Conservation (phyloP, 768 basidiomycete species). For the Krasilnikovozyma curviuscula region DNA sequence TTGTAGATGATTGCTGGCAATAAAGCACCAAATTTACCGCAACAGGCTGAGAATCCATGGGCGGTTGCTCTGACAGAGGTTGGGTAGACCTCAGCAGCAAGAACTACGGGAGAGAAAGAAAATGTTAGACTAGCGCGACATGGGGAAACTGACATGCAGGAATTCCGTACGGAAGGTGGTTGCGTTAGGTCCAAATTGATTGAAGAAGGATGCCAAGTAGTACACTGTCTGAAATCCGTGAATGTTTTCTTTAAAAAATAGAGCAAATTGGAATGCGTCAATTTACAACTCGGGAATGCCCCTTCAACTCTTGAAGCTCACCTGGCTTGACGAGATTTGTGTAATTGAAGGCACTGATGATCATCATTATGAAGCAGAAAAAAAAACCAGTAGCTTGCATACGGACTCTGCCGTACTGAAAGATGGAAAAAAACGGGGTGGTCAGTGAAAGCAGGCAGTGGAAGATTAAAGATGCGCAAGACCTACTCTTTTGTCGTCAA, state of each 20-base stretch:
- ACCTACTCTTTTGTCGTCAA: slow-evolving; percentile 26
- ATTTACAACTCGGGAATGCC: too few relatives aligned
- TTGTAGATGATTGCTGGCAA: slow-evolving; percentile 28
- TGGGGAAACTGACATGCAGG: too few relatives aligned
- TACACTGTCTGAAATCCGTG: slow-evolving; percentile 28
- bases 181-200: slow-evolving; percentile 26
- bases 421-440: slow-evolving; percentile 4
- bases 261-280: too few relatives aligned
- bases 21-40: slow-evolving; percentile 29
- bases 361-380: slow-evolving; percentile 24
- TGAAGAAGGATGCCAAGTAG: slow-evolving; percentile 23
- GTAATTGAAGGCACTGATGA: slow-evolving; percentile 23
- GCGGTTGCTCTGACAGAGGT: slow-evolving; percentile 29
- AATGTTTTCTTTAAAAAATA: too few relatives aligned
- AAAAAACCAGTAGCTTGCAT: slow-evolving; percentile 28
- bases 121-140: too few relatives aligned
- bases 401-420: slow-evolving; percentile 24
- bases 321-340: slow-evolving; percentile 16
- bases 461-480: background rate
- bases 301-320: too few relatives aligned
- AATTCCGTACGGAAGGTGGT: slow-evolving; percentile 29
- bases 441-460: background rate
- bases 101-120: too few relatives aligned
- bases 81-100: slow-evolving; percentile 30
- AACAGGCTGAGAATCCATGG: slow-evolving; percentile 28